Evolutionary conservation across 805 yeast genomes (phyloP), one percentile per base, ranked within the genome.

Genomic region (Saccharomycopsis oosterbeekiorum): DNA sequence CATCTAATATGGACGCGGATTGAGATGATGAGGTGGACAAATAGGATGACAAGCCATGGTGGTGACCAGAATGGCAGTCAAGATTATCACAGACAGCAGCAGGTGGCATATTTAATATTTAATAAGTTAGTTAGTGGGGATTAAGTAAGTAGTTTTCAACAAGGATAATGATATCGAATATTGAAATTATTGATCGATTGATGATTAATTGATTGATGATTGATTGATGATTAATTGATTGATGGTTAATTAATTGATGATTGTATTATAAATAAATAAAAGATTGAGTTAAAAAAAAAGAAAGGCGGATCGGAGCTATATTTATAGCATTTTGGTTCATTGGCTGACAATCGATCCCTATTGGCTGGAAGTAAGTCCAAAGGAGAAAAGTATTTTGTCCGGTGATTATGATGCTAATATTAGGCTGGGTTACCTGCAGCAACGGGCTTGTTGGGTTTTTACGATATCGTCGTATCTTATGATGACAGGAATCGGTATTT

Each of bases 71-170:
- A 54, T 24, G 58, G 37, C 60, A 56, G 14, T 34, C 50, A 34
- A 62, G 34, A 19, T 43, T 58, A n/a, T 57, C 56, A 34, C 63
- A 58, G 42, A 68, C 64, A 39, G 73, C 71, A 34, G 70, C 66
- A 59, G 73, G 73, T 17, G 70, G 64, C 73, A 70, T 70, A 11
- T 39, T 64, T 37, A 37, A 4, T 29, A 6, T 29, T 29, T 29
- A 29, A 29, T 6, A 29, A 29, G 34, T 29, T 2, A 6, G n/a
- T 5, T 1, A 19, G 34, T 8, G 26, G 41, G 24, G 11, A 43
- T 24, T 4, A 5, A 40, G 8, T 15, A 40, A 40, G 17, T 9
- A 15, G 17, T 15, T 40, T 15, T 40, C 21, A 21, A 43, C 15
- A n/a, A 43, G 11, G 51, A 43, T 42, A 42, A 17, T 42, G 21